Conservation (phyloP, 257 asterid genomes). For the Jacaranda copaia region DNA sequence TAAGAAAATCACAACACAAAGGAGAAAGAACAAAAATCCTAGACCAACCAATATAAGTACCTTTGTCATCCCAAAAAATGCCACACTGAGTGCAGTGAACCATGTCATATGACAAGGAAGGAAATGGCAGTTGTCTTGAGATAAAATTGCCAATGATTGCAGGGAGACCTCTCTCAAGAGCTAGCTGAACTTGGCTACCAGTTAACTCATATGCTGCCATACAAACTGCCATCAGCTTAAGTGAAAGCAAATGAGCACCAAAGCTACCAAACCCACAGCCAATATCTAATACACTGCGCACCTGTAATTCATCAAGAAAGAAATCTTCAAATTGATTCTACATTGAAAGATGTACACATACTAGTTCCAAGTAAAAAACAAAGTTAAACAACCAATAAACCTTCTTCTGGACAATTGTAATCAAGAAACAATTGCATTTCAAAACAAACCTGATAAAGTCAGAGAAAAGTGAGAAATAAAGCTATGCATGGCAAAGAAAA, state of each 20-base stretch:
- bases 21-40: constrained; percentile 18
- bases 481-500: constrained; percentile 17
- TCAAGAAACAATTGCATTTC: constrained; percentile 6
- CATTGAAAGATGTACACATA: not conserved
- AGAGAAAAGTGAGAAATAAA: not conserved
- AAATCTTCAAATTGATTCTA: constrained; percentile 30
- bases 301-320: constrained; percentile 61
- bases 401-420: constrained; percentile 2
- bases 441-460: constrained; percentile 21
- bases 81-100: constrained; percentile 97
- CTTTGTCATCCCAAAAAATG: constrained; percentile 91
- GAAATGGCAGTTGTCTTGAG: constrained; percentile 88
- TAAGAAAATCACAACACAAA: constrained; percentile 14
- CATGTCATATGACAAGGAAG: constrained; percentile 95
- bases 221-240: constrained; percentile 91
- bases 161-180: constrained; percentile 99
- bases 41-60: constrained; percentile 46
- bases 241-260: constrained; percentile 88
- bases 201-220: constrained; percentile 91
- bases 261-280: constrained; percentile 99
- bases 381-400: constrained; percentile 3
- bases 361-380: constrained; percentile 27
- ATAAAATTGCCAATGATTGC: constrained; percentile 85
- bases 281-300: constrained; percentile 82
- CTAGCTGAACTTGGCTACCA: constrained; percentile 98